Evolutionary conservation across 1,284 basidiomycete species (phyloP).

Genomic region (Sanghuangporus baumii): DNA sequence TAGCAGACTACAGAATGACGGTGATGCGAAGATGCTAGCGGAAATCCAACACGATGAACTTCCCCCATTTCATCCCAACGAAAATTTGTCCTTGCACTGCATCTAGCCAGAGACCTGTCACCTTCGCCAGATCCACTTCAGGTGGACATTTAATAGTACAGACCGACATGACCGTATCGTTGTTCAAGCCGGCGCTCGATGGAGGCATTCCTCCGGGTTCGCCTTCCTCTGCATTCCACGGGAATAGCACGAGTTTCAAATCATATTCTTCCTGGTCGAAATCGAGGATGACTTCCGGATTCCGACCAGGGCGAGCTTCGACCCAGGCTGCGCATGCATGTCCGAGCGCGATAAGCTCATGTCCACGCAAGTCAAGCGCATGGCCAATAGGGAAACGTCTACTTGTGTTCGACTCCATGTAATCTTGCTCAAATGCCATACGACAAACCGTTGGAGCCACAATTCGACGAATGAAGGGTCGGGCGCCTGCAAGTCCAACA

Average conservation of each 20-base stretch:
- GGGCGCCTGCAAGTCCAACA: background rate
- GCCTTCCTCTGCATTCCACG: background rate
- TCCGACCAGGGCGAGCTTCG: background rate
- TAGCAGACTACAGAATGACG: background rate
- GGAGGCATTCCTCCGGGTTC: background rate
- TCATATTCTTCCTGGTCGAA: background rate
- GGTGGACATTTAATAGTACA: background rate
- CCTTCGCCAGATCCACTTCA: conserved; percentile 1
- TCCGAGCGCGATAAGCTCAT: conserved; percentile 3
- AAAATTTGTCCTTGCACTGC: background rate
- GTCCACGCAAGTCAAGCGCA: background rate
- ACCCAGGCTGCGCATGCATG: conserved; percentile 2
- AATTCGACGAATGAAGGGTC: background rate
- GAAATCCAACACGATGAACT: background rate
- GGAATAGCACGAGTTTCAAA: background rate
- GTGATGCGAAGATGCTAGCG: background rate
- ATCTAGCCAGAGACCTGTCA: background rate
- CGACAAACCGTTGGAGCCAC: background rate
- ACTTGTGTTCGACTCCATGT: background rate
- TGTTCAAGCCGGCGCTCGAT: background rate
- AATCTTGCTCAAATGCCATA: conserved; percentile 5
- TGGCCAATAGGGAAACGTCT: background rate
- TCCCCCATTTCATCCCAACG: conserved; percentile 5
- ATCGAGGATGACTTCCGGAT: background rate
- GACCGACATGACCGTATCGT: background rate